phyloP scores from a whole-genome alignment of 192 early-diverging fungal species.

The Mortierella hygrophila region DNA sequence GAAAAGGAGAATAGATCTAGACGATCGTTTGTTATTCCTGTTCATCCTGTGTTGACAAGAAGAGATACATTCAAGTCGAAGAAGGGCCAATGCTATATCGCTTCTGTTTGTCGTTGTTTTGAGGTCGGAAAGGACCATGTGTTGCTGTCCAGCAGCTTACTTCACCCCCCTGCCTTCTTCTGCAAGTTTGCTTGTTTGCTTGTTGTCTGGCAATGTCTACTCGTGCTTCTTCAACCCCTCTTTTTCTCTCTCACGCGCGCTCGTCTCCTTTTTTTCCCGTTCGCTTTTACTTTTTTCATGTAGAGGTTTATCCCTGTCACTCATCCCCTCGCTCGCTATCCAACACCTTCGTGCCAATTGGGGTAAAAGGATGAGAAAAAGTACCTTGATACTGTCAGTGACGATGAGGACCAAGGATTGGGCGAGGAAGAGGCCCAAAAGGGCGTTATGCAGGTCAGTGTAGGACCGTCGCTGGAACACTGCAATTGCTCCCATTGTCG shows the following conservation, averaged over 20 bases:
- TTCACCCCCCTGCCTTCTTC: neutral
- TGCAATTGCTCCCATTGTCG: conserved; percentile 39
- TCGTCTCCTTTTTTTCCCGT: neutral
- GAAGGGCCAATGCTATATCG: neutral
- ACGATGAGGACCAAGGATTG: conserved; percentile 61
- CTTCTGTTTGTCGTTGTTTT: neutral
- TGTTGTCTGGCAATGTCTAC: neutral
- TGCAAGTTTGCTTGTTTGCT: neutral
- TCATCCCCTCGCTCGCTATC: neutral
- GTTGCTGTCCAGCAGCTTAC: neutral
- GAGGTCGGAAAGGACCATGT: neutral
- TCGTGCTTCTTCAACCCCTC: neutral
- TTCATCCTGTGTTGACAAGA: neutral
- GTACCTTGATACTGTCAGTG: conserved; percentile 66
- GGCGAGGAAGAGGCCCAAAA: conserved; percentile 58
- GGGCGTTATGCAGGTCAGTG: conserved; percentile 54
- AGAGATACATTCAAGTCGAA: neutral
- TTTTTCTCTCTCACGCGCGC: neutral
- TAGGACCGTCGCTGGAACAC: conserved; percentile 52
- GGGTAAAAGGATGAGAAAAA: neutral
- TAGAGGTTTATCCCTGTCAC: neutral
- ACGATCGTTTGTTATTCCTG: neutral
- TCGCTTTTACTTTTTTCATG: neutral
- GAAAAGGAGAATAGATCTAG: neutral
- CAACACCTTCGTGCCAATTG: too few relatives aligned